phyloP scores from a whole-genome alignment of 2,329 filamentous ascomycete genomes.

The Beauveria rudraprayagi region DNA sequence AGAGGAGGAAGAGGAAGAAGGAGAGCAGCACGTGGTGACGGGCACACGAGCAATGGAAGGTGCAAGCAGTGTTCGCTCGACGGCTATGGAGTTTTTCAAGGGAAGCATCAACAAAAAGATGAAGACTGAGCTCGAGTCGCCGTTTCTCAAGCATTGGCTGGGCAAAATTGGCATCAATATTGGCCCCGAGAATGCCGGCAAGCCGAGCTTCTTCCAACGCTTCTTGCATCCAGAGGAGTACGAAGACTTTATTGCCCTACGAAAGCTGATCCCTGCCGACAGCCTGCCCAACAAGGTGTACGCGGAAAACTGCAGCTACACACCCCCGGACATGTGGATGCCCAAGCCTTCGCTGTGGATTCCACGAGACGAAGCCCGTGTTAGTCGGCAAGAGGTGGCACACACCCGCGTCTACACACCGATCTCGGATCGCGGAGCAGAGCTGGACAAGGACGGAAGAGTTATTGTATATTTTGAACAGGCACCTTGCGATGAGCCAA shows the following conservation, averaged over 20 bases:
- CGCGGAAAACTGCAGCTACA: slow-evolving; percentile 56
- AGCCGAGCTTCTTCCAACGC: slow-evolving; percentile 48
- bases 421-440: slow-evolving; percentile 57
- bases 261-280: slow-evolving; percentile 57
- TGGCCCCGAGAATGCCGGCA: slow-evolving; percentile 18
- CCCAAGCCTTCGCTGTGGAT: slow-evolving; percentile 73
- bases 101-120: slow-evolving; percentile 29
- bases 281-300: slow-evolving; percentile 36
- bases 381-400: slow-evolving; percentile 68
- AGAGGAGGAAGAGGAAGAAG: slow-evolving; percentile 21
- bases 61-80: slow-evolving; percentile 25
- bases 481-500: slow-evolving; percentile 28
- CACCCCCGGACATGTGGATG: slow-evolving; percentile 56
- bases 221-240: slow-evolving; percentile 76
- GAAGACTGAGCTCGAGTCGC: slow-evolving; percentile 18
- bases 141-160: slow-evolving; percentile 21
- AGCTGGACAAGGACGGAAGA: slow-evolving; percentile 26
- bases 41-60: slow-evolving; percentile 29
- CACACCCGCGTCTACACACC: slow-evolving; percentile 65
- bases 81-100: slow-evolving; percentile 27
- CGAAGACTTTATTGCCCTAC: slow-evolving; percentile 62
- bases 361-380: slow-evolving; percentile 63
- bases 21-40: slow-evolving; percentile 16
- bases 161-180: slow-evolving; percentile 21
- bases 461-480: slow-evolving; percentile 29